Evolutionary conservation across 805 yeast genomes (phyloP).

Genomic region (Hanseniaspora opuntiae): DNA sequence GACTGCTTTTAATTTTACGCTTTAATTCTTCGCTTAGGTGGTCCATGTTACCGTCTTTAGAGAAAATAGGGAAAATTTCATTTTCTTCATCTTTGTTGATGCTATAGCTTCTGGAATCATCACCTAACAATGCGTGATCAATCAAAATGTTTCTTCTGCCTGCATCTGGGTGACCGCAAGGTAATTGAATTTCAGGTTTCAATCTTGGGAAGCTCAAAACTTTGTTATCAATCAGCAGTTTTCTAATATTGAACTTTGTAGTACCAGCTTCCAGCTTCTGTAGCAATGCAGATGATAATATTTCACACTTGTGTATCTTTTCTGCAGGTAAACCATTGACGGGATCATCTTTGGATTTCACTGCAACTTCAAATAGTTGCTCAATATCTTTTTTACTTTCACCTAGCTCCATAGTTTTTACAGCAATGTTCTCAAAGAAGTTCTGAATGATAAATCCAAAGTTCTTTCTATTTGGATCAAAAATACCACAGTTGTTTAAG

Average conservation of each 20-base stretch:
- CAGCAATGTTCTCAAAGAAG: slow-evolving; percentile 49
- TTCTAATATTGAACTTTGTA: slow-evolving; percentile 8
- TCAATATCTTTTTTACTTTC: slow-evolving; percentile 39
- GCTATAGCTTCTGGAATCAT: slow-evolving; percentile 3
- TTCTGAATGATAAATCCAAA: slow-evolving; percentile 28
- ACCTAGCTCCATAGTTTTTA: slow-evolving; percentile 52
- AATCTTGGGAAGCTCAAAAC: background rate
- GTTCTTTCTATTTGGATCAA: background rate
- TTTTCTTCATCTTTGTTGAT: slow-evolving; percentile 5
- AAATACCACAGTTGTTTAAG: slow-evolving; percentile 56
- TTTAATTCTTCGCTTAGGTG: background rate
- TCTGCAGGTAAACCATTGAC: background rate
- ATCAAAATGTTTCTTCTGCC: slow-evolving; percentile 8
- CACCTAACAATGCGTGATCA: slow-evolving; percentile 7
- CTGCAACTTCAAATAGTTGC: background rate
- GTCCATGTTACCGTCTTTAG: background rate
- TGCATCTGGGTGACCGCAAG: background rate
- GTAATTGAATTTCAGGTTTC: background rate
- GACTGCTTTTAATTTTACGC: background rate
- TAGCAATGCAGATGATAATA: background rate
- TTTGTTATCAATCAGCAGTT: slow-evolving; percentile 1
- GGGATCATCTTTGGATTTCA: slow-evolving; percentile 7
- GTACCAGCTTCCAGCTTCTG: background rate
- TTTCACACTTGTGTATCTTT: slow-evolving; percentile 1
- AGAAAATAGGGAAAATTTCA: slow-evolving; percentile 7